These are phyloP conservation scores for Rhizopus microsporus DNA, from an alignment of 371 early-diverging fungal species.

Conservation along the genomic window DNA sequence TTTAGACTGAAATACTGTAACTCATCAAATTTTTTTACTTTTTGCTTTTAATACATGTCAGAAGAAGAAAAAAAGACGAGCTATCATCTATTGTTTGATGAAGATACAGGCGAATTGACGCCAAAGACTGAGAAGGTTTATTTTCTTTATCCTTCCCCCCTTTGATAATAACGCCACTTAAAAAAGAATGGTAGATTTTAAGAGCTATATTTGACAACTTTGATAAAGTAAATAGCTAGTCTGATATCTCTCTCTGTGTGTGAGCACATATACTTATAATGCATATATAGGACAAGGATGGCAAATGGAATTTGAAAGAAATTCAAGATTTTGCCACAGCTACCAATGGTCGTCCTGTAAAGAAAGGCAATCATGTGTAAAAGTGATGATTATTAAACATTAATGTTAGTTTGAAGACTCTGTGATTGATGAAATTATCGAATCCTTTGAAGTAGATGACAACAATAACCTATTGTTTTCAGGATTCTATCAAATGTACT, in stretches of 20 bases:
- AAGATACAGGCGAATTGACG: conserved; percentile 25
- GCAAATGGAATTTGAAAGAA: conserved; percentile 59
- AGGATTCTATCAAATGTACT: conserved; percentile 77
- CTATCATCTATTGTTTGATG: conserved; percentile 23
- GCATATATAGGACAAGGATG: conserved; percentile 55
- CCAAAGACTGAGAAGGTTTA: conserved; percentile 26
- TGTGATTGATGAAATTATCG: conserved; percentile 61
- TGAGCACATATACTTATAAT: neutral
- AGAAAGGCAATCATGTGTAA: conserved; percentile 10
- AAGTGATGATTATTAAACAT: neutral
- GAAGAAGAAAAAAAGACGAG: conserved; percentile 14
- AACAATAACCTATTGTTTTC: conserved; percentile 56
- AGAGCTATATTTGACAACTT: conserved; percentile 69
- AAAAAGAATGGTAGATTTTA: conserved; percentile 27
- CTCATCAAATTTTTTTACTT: neutral
- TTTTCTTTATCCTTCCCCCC: conserved; percentile 9
- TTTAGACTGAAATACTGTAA: conserved; percentile 9
- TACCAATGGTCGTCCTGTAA: conserved; percentile 72
- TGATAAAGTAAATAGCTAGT: conserved; percentile 49
- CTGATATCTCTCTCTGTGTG: no score
- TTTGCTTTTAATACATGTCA: conserved; percentile 13
- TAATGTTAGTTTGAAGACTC: conserved; percentile 66
- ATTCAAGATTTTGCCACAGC: conserved; percentile 71
- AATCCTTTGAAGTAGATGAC: conserved; percentile 59
- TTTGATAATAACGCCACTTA: no score